Conservation (phyloP, 768 basidiomycete species). For the Pulveroboletus ravenelii region DNA sequence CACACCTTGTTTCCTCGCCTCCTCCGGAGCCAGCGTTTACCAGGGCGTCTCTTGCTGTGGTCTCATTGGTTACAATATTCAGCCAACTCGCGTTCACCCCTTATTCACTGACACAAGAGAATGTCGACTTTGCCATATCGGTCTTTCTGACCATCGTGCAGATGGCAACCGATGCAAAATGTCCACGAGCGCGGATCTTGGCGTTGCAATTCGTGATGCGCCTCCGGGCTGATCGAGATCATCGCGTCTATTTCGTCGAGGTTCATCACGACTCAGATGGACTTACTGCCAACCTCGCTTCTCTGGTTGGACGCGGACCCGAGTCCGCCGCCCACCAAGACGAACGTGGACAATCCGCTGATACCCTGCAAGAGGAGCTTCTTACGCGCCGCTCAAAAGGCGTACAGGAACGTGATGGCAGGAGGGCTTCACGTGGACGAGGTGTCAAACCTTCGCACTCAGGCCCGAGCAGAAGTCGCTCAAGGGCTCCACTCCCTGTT, state of each 20-base stretch:
- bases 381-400: conserved; percentile 42
- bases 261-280: conserved; percentile 52
- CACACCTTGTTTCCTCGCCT: conserved; percentile 26
- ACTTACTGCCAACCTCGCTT: conserved; percentile 53
- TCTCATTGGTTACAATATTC: conserved; percentile 62
- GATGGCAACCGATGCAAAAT: conserved; percentile 42
- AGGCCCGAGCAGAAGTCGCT: conserved; percentile 56
- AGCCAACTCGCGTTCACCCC: conserved; percentile 69
- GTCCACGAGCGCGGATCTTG: conserved; percentile 58
- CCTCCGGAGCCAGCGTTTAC: conserved; percentile 31
- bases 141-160: conserved; percentile 51
- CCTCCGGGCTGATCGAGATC: conserved; percentile 85
- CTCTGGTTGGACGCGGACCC: conserved; percentile 53
- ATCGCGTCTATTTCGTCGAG: conserved; percentile 69
- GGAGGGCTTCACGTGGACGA: conserved; percentile 50
- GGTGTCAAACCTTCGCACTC: conserved; percentile 41
- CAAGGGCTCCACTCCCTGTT: conserved; percentile 42
- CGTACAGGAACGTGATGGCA: conserved; percentile 49
- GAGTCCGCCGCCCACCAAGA: conserved; percentile 24
- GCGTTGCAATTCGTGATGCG: conserved; percentile 85
- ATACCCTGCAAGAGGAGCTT: conserved; percentile 27
- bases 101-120: conserved; percentile 42
- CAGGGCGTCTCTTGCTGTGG: conserved; percentile 54
- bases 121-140: conserved; percentile 48
- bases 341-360: conserved; percentile 22